Base-by-base conservation (phyloP, 257 asterid species). In the Nicotiana knightiana region DNA sequence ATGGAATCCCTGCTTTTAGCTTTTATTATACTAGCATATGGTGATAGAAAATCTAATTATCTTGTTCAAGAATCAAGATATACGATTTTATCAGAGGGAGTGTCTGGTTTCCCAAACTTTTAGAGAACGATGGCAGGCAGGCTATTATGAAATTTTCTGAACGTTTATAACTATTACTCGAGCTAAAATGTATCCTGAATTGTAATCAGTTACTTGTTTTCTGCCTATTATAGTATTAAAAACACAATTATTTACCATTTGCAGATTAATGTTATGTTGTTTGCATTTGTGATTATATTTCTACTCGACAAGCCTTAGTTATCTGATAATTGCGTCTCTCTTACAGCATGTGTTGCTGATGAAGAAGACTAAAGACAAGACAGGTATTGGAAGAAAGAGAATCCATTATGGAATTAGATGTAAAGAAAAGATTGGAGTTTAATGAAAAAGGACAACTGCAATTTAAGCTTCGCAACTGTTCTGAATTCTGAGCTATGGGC, bases 281-380 rank as follows among this genome's bases (percentile, higher is more conserved):
- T 39, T 7, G 15, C 15, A 16, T 67, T 33, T 33, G 53, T 67
- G 26, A 16, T 9, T 33, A 33, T 32, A 66, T 13, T 26, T 64
- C 5, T 64, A 53, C 6, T 53, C 17, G 58, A 53, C 58, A 4
- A 17, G 26, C 18, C 64, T n/a, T 37, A 9, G 30, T 68, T 37
- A 18, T 37, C 9, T 37, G 18, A n/a, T 37, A 68, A 37, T 43
- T 37, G 30, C 30, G 53, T 35, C 76, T 67, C 54, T 35, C 53
- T 21, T 35, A 26, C 54, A 67, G 76, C 77, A 21, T 68, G 77
- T 68, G 33, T 68, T 68, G 77, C 77, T n/a, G 77, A 43, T 70
- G 58, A 43, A 67, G 54, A 37, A 12, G 59, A 43, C 12, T 70
- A 43, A 70, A 68, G 54, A 53, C 51, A 53, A 3, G 58, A 21